Percentiles rank a stretch among this genome's conserved stretches.
phyloP scores from a whole-genome alignment of 345 rosid species.

The Populus davidiana region DNA sequence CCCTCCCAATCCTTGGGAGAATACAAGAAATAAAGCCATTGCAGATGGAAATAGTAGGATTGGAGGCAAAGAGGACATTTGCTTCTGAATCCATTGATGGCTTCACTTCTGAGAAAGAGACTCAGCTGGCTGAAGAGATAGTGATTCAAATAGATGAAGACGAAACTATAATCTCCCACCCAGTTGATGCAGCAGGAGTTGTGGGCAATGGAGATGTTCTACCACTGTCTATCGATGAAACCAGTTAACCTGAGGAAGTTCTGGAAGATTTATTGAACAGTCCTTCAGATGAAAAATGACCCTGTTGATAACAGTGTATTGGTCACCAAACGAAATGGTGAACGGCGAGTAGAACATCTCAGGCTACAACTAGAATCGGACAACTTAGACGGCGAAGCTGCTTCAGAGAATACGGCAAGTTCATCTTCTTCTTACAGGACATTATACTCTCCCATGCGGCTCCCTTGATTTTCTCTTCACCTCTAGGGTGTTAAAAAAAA shows the following conservation, averaged over 20 bases:
- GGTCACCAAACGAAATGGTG: slow-evolving; percentile 43
- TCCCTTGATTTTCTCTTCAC: neutral
- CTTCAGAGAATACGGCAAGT: slow-evolving; percentile 59
- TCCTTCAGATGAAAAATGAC: slow-evolving; percentile 29
- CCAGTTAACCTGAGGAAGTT: slow-evolving; percentile 32
- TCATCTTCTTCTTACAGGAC: slow-evolving; percentile 19
- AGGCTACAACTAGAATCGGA: slow-evolving; percentile 37
- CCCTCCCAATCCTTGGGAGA: slow-evolving; percentile 46
- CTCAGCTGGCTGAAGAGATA: slow-evolving; percentile 47
- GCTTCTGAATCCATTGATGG: slow-evolving; percentile 35
- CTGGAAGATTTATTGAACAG: slow-evolving; percentile 31
- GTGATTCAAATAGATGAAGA: slow-evolving; percentile 69
- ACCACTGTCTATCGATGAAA: slow-evolving; percentile 18
- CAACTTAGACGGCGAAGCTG: slow-evolving; percentile 42
- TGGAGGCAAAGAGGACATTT: slow-evolving; percentile 32
- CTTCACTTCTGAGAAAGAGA: slow-evolving; percentile 37
- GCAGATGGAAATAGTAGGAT: slow-evolving; percentile 57
- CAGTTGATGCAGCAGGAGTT: slow-evolving; percentile 32
- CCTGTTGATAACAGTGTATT: slow-evolving; percentile 34
- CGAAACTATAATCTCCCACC: slow-evolving; percentile 43
- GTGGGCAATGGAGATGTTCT: slow-evolving; percentile 26
- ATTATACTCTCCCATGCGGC: neutral
- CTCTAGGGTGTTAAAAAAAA: too few species aligned
- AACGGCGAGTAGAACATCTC: slow-evolving; percentile 33
- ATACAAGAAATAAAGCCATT: slow-evolving; percentile 49